Evolutionary conservation across 805 yeast species (phyloP), one percentile per base, ranked within the genome.

Genomic region (Tetrapisispora namnaoensis): DNA sequence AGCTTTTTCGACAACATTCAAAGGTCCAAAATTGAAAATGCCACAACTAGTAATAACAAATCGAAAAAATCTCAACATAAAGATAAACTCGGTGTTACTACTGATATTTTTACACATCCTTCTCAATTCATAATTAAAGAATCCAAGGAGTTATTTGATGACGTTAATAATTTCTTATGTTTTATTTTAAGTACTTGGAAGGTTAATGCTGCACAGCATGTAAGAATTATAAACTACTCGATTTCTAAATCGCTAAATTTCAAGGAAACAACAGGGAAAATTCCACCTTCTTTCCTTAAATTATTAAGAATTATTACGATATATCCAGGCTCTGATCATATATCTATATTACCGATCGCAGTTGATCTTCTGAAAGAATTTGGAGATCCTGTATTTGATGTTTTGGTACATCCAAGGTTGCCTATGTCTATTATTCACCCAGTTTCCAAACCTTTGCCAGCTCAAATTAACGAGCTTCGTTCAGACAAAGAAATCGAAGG

Each of bases 341-440:
- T 76, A 39, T 81, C 88, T 14, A 71, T 86, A 30, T 70, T 86
- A 51, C 95, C 96, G 9, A 78, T 90, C 50, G 82, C 84, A 1
- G 64, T 78, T 13, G 67, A 71, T 2, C 58, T 84, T 6, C 61
- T 83, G 51, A 60, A 63, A 37, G 72, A 71, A 3, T 64, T 73
- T 14, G 63, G 69, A 39, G 78, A 79, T 57, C 75, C 71, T 9
- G 60, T 77, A 20, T 61, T 82, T 39, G 78, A 86, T 58, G 70
- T 83, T 1, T 71, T 86, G 55, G 74, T 78, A 47, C 83, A 84
- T 57, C 95, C 96, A 39, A 72, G 93, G 57, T 77, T 87, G 55
- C 95, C 96, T 3, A 72, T 65, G 53, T 58, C 64, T 18, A 52
- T 61, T 28, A 50, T 67, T 36, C 60, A 65, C 42, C 57, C 56